Conservation (phyloP, 805 yeast genomes). For the Wickerhamomyces chambardii region DNA sequence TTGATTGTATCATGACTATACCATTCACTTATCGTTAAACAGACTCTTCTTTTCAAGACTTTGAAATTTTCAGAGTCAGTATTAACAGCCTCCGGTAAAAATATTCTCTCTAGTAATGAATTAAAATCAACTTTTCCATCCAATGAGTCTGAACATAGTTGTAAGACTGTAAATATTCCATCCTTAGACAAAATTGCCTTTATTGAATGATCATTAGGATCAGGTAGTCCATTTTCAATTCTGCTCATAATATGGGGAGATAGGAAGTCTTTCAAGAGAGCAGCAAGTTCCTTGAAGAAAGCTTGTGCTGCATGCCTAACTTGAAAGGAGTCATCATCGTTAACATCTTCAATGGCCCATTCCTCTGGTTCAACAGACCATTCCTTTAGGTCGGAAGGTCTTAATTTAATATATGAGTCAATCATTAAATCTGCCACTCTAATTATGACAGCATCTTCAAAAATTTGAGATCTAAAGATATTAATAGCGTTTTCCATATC, state of each 20-base stretch:
- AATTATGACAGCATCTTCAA: constrained; percentile 46
- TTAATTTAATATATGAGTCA: constrained; percentile 62
- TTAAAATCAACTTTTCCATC: constrained; percentile 63
- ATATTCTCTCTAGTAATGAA: constrained; percentile 42
- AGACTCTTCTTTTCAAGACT: constrained; percentile 68
- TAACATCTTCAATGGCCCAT: constrained; percentile 78
- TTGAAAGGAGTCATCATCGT: constrained; percentile 74
- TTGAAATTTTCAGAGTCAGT: constrained; percentile 40
- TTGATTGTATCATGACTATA: constrained; percentile 50
- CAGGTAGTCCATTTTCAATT: constrained; percentile 33
- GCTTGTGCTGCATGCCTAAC: constrained; percentile 83
- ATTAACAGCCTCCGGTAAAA: constrained; percentile 53
- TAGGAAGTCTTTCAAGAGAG: constrained; percentile 48
- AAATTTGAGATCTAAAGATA: constrained; percentile 41
- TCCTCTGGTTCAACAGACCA: constrained; percentile 91
- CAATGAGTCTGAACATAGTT: constrained; percentile 62
- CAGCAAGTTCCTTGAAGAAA: constrained; percentile 67
- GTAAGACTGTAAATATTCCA: constrained; percentile 75
- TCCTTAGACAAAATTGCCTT: constrained; percentile 63
- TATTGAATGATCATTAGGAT: constrained; percentile 21
- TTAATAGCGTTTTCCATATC: constrained; percentile 53
- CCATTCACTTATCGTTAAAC: constrained; percentile 79
- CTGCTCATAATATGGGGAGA: constrained; percentile 49
- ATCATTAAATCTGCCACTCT: constrained; percentile 61
- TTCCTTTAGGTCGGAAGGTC: constrained; percentile 67